These are phyloP conservation scores for Kurtzmaniella natalensis DNA, from an alignment of 1,139 yeast genomes.

Conservation along the genomic window DNA sequence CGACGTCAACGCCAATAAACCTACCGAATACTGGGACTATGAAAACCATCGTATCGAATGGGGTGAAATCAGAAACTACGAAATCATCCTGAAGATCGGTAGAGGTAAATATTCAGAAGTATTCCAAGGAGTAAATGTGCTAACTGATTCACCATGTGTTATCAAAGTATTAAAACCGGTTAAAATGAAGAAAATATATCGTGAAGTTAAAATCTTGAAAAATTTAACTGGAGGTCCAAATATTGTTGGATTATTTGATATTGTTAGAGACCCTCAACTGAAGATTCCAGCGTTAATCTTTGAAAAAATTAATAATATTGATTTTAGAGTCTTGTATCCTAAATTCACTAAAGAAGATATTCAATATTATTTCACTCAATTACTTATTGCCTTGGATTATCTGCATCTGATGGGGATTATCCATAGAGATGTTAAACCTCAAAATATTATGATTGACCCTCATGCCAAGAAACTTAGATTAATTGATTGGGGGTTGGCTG, in stretches of 20 bases:
- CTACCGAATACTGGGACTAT: conserved; percentile 92
- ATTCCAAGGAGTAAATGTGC: conserved; percentile 60
- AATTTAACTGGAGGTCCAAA: conserved; percentile 75
- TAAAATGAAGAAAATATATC: conserved; percentile 70
- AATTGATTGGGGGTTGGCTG: conserved; percentile 85
- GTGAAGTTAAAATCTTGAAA: conserved; percentile 73
- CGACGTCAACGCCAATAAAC: conserved; percentile 74
- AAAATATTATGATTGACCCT: conserved; percentile 81
- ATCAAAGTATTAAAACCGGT: conserved; percentile 79
- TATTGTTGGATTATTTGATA: conserved; percentile 62
- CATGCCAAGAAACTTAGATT: conserved; percentile 54
- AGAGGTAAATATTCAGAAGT: conserved; percentile 98
- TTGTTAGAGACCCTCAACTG: conserved; percentile 69
- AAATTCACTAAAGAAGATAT: conserved; percentile 59
- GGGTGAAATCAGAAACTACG: conserved; percentile 78
- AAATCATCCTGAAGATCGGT: conserved; percentile 87
- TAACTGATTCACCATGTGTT: conserved; percentile 51
- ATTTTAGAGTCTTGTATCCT: conserved; percentile 69
- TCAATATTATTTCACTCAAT: conserved; percentile 65
- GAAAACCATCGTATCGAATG: conserved; percentile 66
- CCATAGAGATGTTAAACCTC: conserved; percentile 84
- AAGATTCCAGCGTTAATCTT: conserved; percentile 75
- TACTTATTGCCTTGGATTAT: conserved; percentile 67
- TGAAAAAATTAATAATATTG: conserved; percentile 67
- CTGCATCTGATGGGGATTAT: conserved; percentile 82